Conservation (phyloP, 2,329 filamentous ascomycete species). For the Xylariaceae sp. region DNA sequence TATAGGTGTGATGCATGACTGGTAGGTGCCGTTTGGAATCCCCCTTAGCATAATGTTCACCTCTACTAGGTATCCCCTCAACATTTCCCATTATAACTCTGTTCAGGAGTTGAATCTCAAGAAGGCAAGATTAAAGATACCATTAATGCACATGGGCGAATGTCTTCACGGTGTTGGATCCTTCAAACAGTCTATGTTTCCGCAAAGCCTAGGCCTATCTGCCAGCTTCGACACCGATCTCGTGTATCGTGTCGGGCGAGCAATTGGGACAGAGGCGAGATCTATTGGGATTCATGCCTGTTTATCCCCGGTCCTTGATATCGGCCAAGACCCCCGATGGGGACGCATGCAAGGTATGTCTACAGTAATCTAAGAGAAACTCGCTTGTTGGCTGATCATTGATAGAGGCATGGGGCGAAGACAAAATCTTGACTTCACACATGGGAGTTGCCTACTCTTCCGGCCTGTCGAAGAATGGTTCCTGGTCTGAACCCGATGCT, state of each 20-base stretch:
- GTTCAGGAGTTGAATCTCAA: slow-evolving; percentile 43
- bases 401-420: slow-evolving; percentile 50
- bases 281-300: slow-evolving; percentile 50
- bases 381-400: slow-evolving; percentile 3
- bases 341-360: slow-evolving; percentile 44
- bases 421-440: slow-evolving; percentile 46
- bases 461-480: slow-evolving; percentile 47
- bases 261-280: slow-evolving; percentile 46
- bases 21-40: slow-evolving; percentile 23
- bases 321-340: slow-evolving; percentile 48
- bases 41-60: not conserved
- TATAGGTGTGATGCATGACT: slow-evolving; percentile 47
- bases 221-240: slow-evolving; percentile 47
- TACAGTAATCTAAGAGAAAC: not conserved
- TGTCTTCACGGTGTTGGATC: slow-evolving; percentile 49
- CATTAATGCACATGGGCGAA: slow-evolving; percentile 47
- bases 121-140: slow-evolving; percentile 43
- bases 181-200: slow-evolving; percentile 50
- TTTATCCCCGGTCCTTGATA: slow-evolving; percentile 47
- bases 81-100: slow-evolving; percentile 46
- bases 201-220: slow-evolving; percentile 45
- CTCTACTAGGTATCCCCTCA: slow-evolving; percentile 41
- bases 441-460: slow-evolving; percentile 49
- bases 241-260: slow-evolving; percentile 44
- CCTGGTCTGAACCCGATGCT: slow-evolving; percentile 45